phyloP scores from a whole-genome alignment of 352 stramenopile species.

The Thalassiosira exigua region DNA sequence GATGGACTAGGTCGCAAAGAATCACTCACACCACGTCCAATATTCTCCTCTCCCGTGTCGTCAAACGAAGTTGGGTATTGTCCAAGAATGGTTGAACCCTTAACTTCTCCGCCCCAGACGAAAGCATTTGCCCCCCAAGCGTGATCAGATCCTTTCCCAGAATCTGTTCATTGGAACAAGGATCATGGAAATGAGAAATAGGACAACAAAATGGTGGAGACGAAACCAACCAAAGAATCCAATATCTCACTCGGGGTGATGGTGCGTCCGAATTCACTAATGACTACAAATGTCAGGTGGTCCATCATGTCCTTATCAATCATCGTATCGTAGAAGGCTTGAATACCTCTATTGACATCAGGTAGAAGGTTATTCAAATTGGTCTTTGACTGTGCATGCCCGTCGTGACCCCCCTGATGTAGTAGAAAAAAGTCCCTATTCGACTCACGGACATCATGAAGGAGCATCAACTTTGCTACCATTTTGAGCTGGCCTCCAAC shows the following conservation, averaged over 20 bases:
- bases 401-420: conserved; percentile 15
- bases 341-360: conserved; percentile 47
- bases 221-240: no score
- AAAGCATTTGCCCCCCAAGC: conserved; percentile 58
- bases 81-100: conserved; percentile 58
- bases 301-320: conserved; percentile 43
- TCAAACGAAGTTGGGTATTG: conserved; percentile 53
- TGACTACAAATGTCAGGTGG: conserved; percentile 58
- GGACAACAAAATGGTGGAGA: no score
- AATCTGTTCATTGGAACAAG: conserved; percentile 54
- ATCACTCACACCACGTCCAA: conserved; percentile 30
- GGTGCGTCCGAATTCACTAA: conserved; percentile 65
- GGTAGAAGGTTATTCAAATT: conserved; percentile 15
- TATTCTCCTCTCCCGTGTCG: conserved; percentile 26
- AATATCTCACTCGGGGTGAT: conserved; percentile 6
- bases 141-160: conserved; percentile 55
- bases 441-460: conserved; percentile 20
- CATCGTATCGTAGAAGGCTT: conserved; percentile 65
- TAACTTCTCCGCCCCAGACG: conserved; percentile 55
- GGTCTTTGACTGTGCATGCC: conserved; percentile 22
- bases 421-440: conserved; percentile 48
- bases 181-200: no score
- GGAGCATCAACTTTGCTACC: conserved; percentile 39
- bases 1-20: no score
- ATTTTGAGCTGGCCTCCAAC: conserved; percentile 30